phyloP scores from a whole-genome alignment of 1,284 basidiomycete species.

The Heterobasidion occidentale region DNA sequence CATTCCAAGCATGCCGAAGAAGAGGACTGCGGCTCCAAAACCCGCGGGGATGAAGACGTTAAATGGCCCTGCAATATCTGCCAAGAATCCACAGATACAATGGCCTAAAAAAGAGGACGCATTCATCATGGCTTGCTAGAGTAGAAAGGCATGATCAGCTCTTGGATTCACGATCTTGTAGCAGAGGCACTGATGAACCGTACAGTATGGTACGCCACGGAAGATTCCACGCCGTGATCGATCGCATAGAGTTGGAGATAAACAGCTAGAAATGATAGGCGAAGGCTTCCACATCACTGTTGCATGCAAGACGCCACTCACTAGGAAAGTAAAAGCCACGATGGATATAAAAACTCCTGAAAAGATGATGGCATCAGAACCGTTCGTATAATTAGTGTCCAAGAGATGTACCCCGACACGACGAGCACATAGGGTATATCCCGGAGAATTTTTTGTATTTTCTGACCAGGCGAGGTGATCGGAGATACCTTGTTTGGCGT shows the following conservation, averaged over 20 bases:
- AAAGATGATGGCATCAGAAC: not conserved
- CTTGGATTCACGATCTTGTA: too few species aligned
- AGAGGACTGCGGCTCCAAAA: too few species aligned
- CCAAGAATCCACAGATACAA: too few species aligned
- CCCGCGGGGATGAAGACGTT: too few species aligned
- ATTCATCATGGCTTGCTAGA: too few species aligned
- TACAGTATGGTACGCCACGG: conserved; percentile 32
- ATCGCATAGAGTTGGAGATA: conserved; percentile 36
- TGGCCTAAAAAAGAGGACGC: too few species aligned
- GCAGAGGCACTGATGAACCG: not conserved
- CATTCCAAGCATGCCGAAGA: too few species aligned
- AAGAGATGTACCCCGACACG: not conserved
- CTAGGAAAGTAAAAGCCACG: conserved; percentile 31
- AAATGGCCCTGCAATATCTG: too few species aligned
- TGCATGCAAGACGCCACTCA: not conserved
- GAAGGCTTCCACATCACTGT: not conserved
- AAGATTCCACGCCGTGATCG: conserved; percentile 24
- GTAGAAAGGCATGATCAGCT: too few species aligned
- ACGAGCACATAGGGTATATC: conserved; percentile 2
- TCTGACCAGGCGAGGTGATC: not conserved
- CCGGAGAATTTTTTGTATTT: not conserved
- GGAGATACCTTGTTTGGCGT: not conserved
- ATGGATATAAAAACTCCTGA: conserved; percentile 15
- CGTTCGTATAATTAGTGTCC: not conserved
- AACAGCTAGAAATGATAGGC: conserved; percentile 21